phyloP scores from a whole-genome alignment of 2,329 filamentous ascomycete species.

The Alternaria triticina region DNA sequence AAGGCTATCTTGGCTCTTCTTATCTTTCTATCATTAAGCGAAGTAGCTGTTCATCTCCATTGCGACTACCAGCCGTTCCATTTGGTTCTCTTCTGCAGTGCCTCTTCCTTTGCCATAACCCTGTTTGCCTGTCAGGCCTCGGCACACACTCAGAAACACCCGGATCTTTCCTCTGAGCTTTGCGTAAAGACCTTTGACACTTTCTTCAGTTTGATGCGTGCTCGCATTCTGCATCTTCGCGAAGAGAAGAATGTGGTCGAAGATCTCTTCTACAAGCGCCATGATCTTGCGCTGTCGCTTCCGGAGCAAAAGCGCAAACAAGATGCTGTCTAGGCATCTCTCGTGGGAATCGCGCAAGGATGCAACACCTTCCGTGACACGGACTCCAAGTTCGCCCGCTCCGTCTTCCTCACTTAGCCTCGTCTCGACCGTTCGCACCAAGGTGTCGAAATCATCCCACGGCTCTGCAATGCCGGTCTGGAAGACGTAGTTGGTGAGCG shows the following conservation, averaged over 20 bases:
- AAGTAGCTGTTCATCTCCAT: conserved; percentile 77
- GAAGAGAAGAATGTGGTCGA: conserved; percentile 74
- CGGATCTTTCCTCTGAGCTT: conserved; percentile 74
- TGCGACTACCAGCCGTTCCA: conserved; percentile 71
- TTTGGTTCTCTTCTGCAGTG: conserved; percentile 61
- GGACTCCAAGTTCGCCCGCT: conserved; percentile 55
- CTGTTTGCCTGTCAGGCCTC: conserved; percentile 68
- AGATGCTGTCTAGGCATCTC: conserved; percentile 74
- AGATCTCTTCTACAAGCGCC: conserved; percentile 77
- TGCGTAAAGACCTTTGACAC: conserved; percentile 62
- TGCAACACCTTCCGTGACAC: conserved; percentile 65
- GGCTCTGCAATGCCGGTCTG: conserved; percentile 75
- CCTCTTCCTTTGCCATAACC: conserved; percentile 49
- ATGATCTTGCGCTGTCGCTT: conserved; percentile 77
- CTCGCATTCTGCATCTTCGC: conserved; percentile 39
- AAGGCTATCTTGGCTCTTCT: no score
- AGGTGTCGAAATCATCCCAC: conserved; percentile 74
- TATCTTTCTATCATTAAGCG: not conserved
- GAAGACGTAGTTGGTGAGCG: conserved; percentile 78
- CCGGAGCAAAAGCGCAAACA: conserved; percentile 74
- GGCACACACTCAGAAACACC: conserved; percentile 76
- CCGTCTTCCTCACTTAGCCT: conserved; percentile 56
- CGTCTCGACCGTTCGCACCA: conserved; percentile 68
- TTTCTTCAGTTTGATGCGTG: conserved; percentile 30
- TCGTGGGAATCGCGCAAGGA: conserved; percentile 74